Evolutionary conservation across 345 rosid species (phyloP).

Genomic region (Dipteronia sinensis): DNA sequence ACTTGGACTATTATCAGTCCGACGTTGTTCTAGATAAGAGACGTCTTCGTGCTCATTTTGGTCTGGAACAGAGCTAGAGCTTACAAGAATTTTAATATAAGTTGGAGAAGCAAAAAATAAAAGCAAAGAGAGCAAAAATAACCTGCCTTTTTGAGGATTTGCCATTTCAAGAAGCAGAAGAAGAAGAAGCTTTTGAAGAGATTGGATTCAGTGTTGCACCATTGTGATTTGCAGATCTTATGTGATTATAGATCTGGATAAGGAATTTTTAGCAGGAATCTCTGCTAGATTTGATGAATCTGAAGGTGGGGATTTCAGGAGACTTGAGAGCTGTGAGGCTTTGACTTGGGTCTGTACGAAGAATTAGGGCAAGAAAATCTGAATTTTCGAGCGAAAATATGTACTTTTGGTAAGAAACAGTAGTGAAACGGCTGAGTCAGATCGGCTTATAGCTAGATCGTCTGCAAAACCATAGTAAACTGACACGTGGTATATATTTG

Average conservation of each 20-base stretch:
- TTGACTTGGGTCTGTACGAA: constrained; percentile 19
- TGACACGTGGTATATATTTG: constrained; percentile 3
- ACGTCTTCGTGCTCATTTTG: constrained; percentile 33
- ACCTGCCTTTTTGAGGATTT: constrained; percentile 57
- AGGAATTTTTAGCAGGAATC: constrained; percentile 38
- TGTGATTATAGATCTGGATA: constrained; percentile 37
- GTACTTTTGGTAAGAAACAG: neutral
- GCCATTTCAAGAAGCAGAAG: constrained; percentile 42
- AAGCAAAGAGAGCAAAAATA: constrained; percentile 42
- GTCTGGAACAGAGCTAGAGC: constrained; percentile 37
- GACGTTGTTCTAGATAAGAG: constrained; percentile 21
- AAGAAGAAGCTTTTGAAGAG: constrained; percentile 1
- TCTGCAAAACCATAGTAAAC: neutral
- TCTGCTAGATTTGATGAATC: constrained; percentile 36
- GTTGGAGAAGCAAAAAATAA: constrained; percentile 37
- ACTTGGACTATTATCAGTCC: constrained; percentile 21
- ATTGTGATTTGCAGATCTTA: constrained; percentile 28
- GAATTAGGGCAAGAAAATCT: constrained; percentile 15
- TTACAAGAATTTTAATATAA: constrained; percentile 21
- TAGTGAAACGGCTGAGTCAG: neutral
- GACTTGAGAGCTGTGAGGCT: neutral
- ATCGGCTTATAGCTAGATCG: no score
- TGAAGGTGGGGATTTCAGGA: neutral
- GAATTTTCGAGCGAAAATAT: neutral
- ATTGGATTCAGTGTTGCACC: constrained; percentile 32